A percentile compares a stretch with the other conserved stretches of the same genome.
Conservation (phyloP, 495 filamentous ascomycete genomes). For the Penicillium manginii region DNA sequence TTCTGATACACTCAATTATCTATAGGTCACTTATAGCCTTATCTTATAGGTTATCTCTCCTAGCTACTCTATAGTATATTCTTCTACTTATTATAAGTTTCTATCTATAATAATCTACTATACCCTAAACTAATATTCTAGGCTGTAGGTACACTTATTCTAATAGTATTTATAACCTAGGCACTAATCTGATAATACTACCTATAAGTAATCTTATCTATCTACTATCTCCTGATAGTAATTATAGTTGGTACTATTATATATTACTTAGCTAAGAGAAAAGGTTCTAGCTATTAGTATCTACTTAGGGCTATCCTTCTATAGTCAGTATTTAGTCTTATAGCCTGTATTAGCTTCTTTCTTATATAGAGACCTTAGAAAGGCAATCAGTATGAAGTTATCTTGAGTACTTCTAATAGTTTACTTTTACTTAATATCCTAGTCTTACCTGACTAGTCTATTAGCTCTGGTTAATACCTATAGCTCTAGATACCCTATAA, state of each 20-base stretch:
- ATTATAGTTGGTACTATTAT: neutral
- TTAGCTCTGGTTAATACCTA: constrained; percentile 4
- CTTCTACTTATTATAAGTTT: neutral
- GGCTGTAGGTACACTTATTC: neutral
- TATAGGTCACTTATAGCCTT: constrained; percentile 10
- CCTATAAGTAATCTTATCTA: neutral
- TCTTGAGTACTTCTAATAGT: neutral
- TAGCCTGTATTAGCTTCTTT: neutral
- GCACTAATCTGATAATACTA: neutral
- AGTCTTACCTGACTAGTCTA: neutral
- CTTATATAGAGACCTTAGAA: neutral
- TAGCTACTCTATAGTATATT: neutral
- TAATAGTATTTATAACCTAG: neutral
- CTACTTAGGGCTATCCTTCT: neutral
- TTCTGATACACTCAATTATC: constrained; percentile 11
- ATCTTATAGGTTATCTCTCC: neutral
- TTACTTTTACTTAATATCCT: neutral
- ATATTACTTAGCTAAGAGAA: neutral
- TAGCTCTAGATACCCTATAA: constrained; percentile 1
- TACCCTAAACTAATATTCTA: neutral
- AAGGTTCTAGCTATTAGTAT: neutral
- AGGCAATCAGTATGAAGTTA: neutral
- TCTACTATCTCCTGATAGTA: neutral
- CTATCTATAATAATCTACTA: neutral
- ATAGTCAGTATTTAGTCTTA: neutral